Evolutionary conservation across 257 asterid genomes (phyloP), one percentile per base, ranked within the genome.

Genomic region (Cruciata laevipes): DNA sequence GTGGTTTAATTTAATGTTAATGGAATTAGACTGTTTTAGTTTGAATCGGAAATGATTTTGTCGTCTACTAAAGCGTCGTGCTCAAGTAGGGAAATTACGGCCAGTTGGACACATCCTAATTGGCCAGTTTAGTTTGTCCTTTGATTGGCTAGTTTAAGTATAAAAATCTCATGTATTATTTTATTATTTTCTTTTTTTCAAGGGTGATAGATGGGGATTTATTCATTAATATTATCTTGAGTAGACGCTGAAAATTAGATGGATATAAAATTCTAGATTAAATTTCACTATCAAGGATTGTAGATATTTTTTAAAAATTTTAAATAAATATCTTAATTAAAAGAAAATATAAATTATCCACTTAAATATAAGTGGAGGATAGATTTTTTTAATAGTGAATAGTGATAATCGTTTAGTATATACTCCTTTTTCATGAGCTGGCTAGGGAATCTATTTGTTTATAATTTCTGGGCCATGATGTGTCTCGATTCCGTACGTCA

Each of bases 381-480:
- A 7, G 1, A 20, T 47, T 47, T 47, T 47, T 3, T 44, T 44
- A 44, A 47, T 6, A 47, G 55, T 47, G 1, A 17, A 47, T 47
- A 17, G 55, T 47, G 21, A 14, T 53, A 53, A 8, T 18, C 25
- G 3, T 57, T 61, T 42, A 44, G 69, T 65, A 47, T 44, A 65
- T 65, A 3, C 18, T 38, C 60, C 6, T 53, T 2, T 38, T 27
- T 35, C 0, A 30, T 38, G 37, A 70, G 44, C n/a, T 44, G 53
- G 18, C 40, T 3, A 70, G 35, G 68, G 68, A 61, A 61, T 61
- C 63, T 61, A 24, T 35, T 20, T 11, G 37, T 23, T 23, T 17
- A 47, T 20, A 21, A 55, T 25, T 30, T 31, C 40, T 42, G 16
- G 66, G 73, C 20, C 66, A 58, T 40, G 66, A 16, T 47, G 56